A percentile compares a stretch with the other conserved stretches of the same genome.
Evolutionary conservation across 169 alveolate genomes (phyloP).

Genomic region (Babesia sp.): DNA sequence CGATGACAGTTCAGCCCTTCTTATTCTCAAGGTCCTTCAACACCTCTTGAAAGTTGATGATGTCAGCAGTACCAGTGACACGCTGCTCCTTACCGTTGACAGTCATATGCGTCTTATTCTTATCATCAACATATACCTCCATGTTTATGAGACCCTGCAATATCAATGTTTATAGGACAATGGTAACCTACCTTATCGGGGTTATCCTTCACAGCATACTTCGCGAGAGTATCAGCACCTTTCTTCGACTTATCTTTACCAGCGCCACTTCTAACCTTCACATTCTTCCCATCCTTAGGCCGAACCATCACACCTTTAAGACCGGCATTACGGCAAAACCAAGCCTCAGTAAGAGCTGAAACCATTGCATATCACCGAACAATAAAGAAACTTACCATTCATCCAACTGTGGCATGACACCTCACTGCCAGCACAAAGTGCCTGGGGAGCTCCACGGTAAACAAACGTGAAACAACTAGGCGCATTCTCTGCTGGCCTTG

Average conservation of each 20-base stretch:
- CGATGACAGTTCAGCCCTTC: neutral
- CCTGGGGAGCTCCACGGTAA: conserved; percentile 61
- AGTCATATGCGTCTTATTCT: conserved; percentile 51
- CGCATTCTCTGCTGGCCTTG: conserved; percentile 54
- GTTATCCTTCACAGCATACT: conserved; percentile 56
- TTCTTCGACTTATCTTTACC: conserved; percentile 10
- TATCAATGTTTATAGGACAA: neutral
- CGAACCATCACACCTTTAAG: conserved; percentile 41
- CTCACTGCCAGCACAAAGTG: conserved; percentile 53
- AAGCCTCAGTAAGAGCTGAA: conserved; percentile 60
- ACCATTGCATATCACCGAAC: no score
- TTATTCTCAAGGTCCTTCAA: conserved; percentile 11
- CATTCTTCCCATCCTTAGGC: neutral
- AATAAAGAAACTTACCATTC: conserved; percentile 34
- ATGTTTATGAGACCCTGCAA: conserved; percentile 55
- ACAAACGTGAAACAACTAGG: conserved; percentile 59
- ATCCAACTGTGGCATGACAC: conserved; percentile 61
- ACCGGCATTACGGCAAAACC: conserved; percentile 63
- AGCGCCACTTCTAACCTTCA: neutral
- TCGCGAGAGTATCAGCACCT: conserved; percentile 6
- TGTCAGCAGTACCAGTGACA: conserved; percentile 24
- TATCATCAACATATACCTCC: conserved; percentile 59
- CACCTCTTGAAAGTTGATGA: conserved; percentile 25
- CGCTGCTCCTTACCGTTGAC: conserved; percentile 65
- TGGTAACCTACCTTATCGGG: conserved; percentile 4